Evolutionary conservation across 192 early-diverging fungal genomes (phyloP).

Genomic region (Coemansia sp.): DNA sequence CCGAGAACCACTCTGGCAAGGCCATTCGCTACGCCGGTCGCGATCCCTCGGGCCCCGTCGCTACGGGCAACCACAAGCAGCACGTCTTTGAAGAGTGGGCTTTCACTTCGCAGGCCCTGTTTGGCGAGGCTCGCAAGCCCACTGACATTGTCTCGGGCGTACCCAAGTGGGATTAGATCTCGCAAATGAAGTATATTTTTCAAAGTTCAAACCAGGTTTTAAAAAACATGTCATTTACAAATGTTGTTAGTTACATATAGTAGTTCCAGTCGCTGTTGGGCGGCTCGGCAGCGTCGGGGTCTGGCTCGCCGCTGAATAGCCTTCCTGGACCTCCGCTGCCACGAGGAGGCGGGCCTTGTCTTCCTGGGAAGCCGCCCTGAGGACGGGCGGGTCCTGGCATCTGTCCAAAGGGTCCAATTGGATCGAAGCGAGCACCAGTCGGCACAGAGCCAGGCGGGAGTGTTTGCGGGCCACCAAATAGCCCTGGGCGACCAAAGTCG

Average conservation of each 20-base stretch:
- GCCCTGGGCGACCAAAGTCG: slow-evolving; percentile 31
- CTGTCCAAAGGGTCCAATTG: slow-evolving; percentile 78
- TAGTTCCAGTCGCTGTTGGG: slow-evolving; percentile 42
- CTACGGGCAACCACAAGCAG: slow-evolving; percentile 95
- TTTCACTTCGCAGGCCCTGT: slow-evolving; percentile 69
- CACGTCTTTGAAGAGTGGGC: slow-evolving; percentile 83
- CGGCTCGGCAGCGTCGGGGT: slow-evolving; percentile 33
- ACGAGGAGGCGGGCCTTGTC: slow-evolving; percentile 8
- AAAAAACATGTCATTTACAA: not conserved
- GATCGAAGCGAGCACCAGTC: slow-evolving; percentile 90
- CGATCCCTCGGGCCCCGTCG: slow-evolving; percentile 84
- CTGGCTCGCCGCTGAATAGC: slow-evolving; percentile 42
- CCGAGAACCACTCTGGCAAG: slow-evolving; percentile 65
- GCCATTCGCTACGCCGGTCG: slow-evolving; percentile 81
- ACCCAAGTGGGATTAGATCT: slow-evolving; percentile 63
- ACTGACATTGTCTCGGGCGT: slow-evolving; percentile 69
- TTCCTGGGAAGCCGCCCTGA: slow-evolving; percentile 18
- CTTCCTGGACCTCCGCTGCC: slow-evolving; percentile 17
- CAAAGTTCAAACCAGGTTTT: slow-evolving; percentile 8
- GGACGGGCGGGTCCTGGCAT: slow-evolving; percentile 17
- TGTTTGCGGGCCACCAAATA: slow-evolving; percentile 59
- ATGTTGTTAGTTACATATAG: slow-evolving; percentile 19
- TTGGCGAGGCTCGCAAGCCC: slow-evolving; percentile 68
- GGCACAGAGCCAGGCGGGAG: slow-evolving; percentile 77
- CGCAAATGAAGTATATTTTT: not conserved